phyloP scores from a whole-genome alignment of 2,329 filamentous ascomycete species.

The Xylaria sp. region DNA sequence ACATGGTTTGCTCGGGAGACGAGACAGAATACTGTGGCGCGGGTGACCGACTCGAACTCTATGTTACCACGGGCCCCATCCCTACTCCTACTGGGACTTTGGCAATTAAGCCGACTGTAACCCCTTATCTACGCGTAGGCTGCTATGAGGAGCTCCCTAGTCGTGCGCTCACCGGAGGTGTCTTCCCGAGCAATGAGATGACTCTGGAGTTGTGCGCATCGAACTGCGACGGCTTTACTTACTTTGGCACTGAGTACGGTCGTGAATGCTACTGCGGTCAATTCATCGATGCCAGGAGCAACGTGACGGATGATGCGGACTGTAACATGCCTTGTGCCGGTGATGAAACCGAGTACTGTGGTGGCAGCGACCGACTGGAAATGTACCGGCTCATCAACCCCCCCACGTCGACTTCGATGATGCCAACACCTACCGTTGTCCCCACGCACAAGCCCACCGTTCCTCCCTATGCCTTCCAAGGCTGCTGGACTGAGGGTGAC shows the following conservation, averaged over 20 bases:
- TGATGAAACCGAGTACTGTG: constrained; percentile 46
- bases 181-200: constrained; percentile 44
- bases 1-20: constrained; percentile 50
- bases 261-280: constrained; percentile 51
- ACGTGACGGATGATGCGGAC: constrained; percentile 40
- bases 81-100: constrained; percentile 45
- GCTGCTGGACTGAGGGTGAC: constrained; percentile 49
- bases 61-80: constrained; percentile 47
- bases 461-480: constrained; percentile 43
- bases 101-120: constrained; percentile 43
- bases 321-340: constrained; percentile 48
- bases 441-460: constrained; percentile 41
- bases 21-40: constrained; percentile 50
- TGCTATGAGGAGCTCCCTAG: constrained; percentile 48
- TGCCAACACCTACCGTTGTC: constrained; percentile 25
- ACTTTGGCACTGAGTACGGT: constrained; percentile 47
- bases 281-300: constrained; percentile 42
- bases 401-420: constrained; percentile 21
- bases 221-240: constrained; percentile 45
- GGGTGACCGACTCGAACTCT: constrained; percentile 51
- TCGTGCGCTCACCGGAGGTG: constrained; percentile 45
- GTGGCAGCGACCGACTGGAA: constrained; percentile 46
- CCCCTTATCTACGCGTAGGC: constrained; percentile 45
- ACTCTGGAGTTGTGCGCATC: constrained; percentile 47
- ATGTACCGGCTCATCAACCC: constrained; percentile 41